Base-by-base conservation (phyloP, 257 asterid species). In the Rauvolfia tetraphylla region DNA sequence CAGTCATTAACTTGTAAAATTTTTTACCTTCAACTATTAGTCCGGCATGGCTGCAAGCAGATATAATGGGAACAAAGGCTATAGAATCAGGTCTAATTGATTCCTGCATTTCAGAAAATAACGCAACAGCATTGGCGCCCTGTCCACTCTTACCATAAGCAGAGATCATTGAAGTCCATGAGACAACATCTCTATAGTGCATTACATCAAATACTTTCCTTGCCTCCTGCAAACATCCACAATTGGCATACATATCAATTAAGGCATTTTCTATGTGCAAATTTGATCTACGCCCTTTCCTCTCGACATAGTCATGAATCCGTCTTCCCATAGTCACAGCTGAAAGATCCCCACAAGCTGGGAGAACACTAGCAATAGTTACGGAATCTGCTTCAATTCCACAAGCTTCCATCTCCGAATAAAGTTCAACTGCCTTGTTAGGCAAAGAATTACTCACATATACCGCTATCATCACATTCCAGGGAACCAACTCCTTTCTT, bases 31-130 rank as follows among this genome's bases (percentile, higher is more conserved):
- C 90, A 31, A 82, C 76, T 70, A 87, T 74, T 73, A 95, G 82
- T 20, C 98, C 98, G 0, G 96, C 90, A 62, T 95, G 97, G 85
- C 98, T 91, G 82, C 99, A 92, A 75, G 97, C 98, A 12, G 98
- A 91, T 65, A 95, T 93, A 80, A 95, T 81, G 17, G 99, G 87
- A 49, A 92, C 97, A 74, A 95, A 95, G 39, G 98, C 97, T 78
- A 95, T 89, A 6, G 96, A 85, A 81, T 95, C 97, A 0, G 96
- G 98, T 56, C 73, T 72, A 49, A 87, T 90, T 42, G 82, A 81
- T 65, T 78, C 83, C 82, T 23, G 84, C 97, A 95, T 89, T 63
- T 85, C 77, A 18, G 87, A 81, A 83, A 92, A 95, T 29, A 92
- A 68, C 15, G 78, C 89, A 51, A 90, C 82, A 44, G 92, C 98